Evolutionary conservation across 306 rosid species (phyloP).

Genomic region (Cicer arietinum): DNA sequence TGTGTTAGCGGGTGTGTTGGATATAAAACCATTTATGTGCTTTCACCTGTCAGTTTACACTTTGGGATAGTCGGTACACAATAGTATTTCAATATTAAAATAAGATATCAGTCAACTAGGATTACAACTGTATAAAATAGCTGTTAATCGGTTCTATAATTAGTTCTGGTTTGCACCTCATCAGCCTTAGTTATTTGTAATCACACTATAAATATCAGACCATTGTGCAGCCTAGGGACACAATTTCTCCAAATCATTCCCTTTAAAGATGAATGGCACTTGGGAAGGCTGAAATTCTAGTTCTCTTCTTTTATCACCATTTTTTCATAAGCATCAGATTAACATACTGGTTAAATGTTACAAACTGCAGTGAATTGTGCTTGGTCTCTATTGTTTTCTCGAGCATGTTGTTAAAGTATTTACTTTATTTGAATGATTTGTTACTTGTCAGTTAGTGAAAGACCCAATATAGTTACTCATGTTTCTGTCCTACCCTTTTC

Average conservation of each 20-base stretch:
- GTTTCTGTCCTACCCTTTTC: too few species aligned
- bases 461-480: too few species aligned
- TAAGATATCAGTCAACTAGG: not conserved
- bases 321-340: constrained; percentile 10
- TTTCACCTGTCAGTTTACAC: not conserved
- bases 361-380: not conserved
- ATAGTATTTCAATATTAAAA: not conserved
- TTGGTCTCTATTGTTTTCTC: not conserved
- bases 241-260: not conserved
- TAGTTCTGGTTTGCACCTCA: not conserved
- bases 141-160: not conserved
- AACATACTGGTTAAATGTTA: not conserved
- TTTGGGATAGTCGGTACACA: not conserved
- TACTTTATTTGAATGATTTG: too few species aligned
- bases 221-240: constrained; percentile 1
- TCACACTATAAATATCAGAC: not conserved
- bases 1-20: not conserved
- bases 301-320: not conserved
- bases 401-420: not conserved
- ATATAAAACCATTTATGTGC: not conserved
- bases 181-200: not conserved
- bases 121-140: not conserved
- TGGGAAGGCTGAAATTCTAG: not conserved
- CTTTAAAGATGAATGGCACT: constrained; percentile 9
- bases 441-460: too few species aligned